Conservation (phyloP, 495 filamentous ascomycete genomes). For the Aspergillus nidulans region DNA sequence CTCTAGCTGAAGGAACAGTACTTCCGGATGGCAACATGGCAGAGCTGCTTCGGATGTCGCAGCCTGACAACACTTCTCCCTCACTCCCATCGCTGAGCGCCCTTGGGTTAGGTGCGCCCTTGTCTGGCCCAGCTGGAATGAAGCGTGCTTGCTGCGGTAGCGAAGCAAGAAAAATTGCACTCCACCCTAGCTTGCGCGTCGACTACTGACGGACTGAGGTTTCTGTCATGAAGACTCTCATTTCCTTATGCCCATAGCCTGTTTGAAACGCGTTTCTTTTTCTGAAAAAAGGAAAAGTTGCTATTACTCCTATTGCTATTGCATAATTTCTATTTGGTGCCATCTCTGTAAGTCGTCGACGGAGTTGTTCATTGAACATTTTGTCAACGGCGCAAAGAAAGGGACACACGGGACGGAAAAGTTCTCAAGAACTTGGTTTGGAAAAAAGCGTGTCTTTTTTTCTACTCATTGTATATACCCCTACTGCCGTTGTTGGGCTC, state of each 20-base stretch:
- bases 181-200: constrained; percentile 36
- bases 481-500: constrained; percentile 22
- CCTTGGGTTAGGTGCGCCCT: constrained; percentile 21
- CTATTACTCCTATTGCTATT: constrained; percentile 10
- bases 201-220: constrained; percentile 20
- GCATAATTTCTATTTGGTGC: constrained; percentile 17
- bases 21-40: constrained; percentile 39
- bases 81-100: constrained; percentile 16
- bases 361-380: constrained; percentile 17
- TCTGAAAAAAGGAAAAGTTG: constrained; percentile 18
- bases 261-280: constrained; percentile 12
- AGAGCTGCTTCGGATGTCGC: constrained; percentile 34
- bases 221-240: constrained; percentile 9
- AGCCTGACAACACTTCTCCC: constrained; percentile 7
- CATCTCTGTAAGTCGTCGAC: constrained; percentile 16
- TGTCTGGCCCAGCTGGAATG: constrained; percentile 40
- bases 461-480: constrained; percentile 27
- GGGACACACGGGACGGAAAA: constrained; percentile 18
- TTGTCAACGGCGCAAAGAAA: constrained; percentile 18
- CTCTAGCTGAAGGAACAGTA: constrained; percentile 28
- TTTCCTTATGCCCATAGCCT: constrained; percentile 7
- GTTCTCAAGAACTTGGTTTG: constrained; percentile 17
- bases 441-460: constrained; percentile 13
- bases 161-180: constrained; percentile 37
- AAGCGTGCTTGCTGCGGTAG: constrained; percentile 47